phyloP scores from a whole-genome alignment of 257 asterid species.

The Solanum etuberosum region DNA sequence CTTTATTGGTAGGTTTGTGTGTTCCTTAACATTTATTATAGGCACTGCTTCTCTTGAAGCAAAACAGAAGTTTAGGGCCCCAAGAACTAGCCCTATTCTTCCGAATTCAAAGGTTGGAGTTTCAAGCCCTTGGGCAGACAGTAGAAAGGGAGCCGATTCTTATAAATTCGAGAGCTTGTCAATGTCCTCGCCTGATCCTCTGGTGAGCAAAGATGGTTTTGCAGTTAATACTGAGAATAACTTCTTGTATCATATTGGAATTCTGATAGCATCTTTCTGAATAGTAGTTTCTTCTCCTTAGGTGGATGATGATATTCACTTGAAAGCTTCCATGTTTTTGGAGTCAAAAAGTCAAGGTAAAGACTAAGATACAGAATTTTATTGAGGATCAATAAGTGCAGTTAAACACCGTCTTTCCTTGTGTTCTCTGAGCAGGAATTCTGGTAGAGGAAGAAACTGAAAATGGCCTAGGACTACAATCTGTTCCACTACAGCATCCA shows the following conservation, averaged over 20 bases:
- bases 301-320: slow-evolving; percentile 20
- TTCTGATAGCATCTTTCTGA: background rate
- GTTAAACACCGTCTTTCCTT: background rate
- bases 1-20: background rate
- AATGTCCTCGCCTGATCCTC: slow-evolving; percentile 4
- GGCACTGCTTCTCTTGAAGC: slow-evolving; percentile 95
- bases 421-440: slow-evolving; percentile 15
- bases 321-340: slow-evolving; percentile 13
- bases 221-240: background rate
- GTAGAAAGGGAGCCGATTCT: slow-evolving; percentile 20
- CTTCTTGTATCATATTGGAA: background rate
- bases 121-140: slow-evolving; percentile 11
- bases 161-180: background rate
- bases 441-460: slow-evolving; percentile 6
- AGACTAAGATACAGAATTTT: background rate
- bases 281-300: slow-evolving; percentile 6
- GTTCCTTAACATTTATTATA: slow-evolving; percentile 42
- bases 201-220: background rate
- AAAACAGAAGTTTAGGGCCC: slow-evolving; percentile 62
- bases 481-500: slow-evolving; percentile 16
- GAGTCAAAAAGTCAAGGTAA: slow-evolving; percentile 37
- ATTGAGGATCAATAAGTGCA: background rate
- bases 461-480: slow-evolving; percentile 9
- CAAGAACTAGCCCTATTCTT: slow-evolving; percentile 37
- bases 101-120: slow-evolving; percentile 22